These are phyloP conservation scores for Lactarius quietus DNA, from an alignment of 768 basidiomycete genomes.

Conservation along the genomic window DNA sequence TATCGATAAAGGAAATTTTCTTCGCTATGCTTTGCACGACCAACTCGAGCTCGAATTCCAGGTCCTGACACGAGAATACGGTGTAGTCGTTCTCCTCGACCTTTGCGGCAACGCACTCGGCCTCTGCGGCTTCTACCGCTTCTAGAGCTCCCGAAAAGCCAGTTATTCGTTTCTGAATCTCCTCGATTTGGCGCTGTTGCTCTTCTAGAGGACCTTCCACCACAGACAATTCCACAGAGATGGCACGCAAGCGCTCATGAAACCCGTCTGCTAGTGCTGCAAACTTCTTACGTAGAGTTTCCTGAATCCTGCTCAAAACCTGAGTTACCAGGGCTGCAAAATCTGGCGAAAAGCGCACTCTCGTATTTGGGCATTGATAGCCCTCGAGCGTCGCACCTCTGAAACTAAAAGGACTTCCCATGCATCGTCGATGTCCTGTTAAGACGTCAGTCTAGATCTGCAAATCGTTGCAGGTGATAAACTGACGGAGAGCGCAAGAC, in stretches of 20 bases:
- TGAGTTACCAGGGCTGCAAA: background rate
- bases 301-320: conserved; percentile 62
- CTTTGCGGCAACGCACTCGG: conserved; percentile 79
- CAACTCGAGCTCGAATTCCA: conserved; percentile 84
- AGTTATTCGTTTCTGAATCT: conserved; percentile 66
- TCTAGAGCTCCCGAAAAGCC: conserved; percentile 55
- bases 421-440: conserved; percentile 67
- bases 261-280: conserved; percentile 76
- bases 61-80: conserved; percentile 82
- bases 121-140: conserved; percentile 58
- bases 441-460: background rate
- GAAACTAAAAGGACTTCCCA: conserved; percentile 72
- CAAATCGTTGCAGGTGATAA: background rate
- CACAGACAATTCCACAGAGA: conserved; percentile 69
- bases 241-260: conserved; percentile 57
- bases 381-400: conserved; percentile 72
- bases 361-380: conserved; percentile 87
- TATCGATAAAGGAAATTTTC: conserved; percentile 95
- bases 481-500: conserved; percentile 57
- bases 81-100: conserved; percentile 98
- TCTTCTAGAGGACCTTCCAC: conserved; percentile 79
- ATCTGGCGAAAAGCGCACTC: conserved; percentile 50
- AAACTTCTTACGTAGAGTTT: conserved; percentile 69
- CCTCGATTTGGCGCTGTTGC: conserved; percentile 66
- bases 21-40: conserved; percentile 77